Evolutionary conservation across 164 flowering plant species (phyloP).

Genomic region (Akebia trifoliata): DNA sequence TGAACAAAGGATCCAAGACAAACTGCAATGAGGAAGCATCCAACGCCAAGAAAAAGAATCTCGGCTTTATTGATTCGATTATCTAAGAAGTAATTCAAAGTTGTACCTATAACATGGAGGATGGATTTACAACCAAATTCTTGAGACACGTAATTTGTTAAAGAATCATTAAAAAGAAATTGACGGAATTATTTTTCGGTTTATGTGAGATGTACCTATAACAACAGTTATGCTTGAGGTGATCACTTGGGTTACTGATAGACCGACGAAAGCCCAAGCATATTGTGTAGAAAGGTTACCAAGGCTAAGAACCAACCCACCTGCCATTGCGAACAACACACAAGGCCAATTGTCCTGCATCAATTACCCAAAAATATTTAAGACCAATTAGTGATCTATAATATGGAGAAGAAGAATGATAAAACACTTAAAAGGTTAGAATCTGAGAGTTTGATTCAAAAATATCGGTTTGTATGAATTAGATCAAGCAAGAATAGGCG

Average conservation of each 20-base stretch:
- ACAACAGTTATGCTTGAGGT: conserved; percentile 73
- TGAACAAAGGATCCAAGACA: conserved; percentile 70
- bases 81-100: conserved; percentile 79
- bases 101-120: conserved; percentile 51
- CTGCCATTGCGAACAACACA: conserved; percentile 70
- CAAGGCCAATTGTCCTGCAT: conserved; percentile 78
- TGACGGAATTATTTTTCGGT: too few relatives aligned
- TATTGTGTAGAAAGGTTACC: conserved; percentile 73
- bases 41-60: conserved; percentile 85
- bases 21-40: conserved; percentile 67
- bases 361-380: conserved; percentile 15
- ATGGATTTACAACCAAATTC: not conserved
- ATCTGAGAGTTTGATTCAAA: too few relatives aligned
- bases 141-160: too few relatives aligned
- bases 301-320: conserved; percentile 66
- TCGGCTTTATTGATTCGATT: conserved; percentile 68
- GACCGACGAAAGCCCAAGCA: conserved; percentile 80
- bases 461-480: too few relatives aligned
- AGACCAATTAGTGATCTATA: too few relatives aligned
- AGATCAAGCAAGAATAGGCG: too few relatives aligned
- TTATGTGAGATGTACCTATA: conserved; percentile 39
- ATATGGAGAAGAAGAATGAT: too few relatives aligned
- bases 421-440: too few relatives aligned
- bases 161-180: too few relatives aligned
- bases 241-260: conserved; percentile 69